Conservation (phyloP, 2,329 filamentous ascomycete species). For the Colletotrichum limetticola region DNA sequence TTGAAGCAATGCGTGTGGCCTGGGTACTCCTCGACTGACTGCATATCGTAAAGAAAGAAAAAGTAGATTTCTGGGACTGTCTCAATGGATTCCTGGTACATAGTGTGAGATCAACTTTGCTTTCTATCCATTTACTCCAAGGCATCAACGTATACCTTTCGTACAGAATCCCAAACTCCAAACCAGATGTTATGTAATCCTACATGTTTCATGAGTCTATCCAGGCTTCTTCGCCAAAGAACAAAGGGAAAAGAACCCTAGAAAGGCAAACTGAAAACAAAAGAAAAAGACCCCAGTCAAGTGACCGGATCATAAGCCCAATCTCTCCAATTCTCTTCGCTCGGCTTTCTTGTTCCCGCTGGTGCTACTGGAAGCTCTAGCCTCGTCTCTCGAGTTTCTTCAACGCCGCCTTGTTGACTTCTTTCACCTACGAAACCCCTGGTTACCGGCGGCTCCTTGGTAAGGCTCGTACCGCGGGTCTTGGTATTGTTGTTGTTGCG, state of each 20-base stretch:
- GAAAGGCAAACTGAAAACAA: background rate
- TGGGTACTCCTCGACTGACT: background rate
- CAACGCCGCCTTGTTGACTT: background rate
- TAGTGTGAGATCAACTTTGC: no score
- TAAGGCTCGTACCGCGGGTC: constrained; percentile 8
- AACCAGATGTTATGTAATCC: background rate
- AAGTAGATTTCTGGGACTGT: no score
- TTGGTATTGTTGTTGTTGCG: background rate
- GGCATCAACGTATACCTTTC: background rate
- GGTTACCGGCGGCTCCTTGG: background rate
- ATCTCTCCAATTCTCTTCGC: constrained; percentile 12
- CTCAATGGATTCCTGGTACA: no score
- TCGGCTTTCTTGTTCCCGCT: background rate
- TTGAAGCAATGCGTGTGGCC: background rate
- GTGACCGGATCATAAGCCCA: constrained; percentile 10
- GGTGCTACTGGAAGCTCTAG: background rate
- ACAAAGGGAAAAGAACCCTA: background rate
- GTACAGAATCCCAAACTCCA: background rate
- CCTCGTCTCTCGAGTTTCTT: background rate
- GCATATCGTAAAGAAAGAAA: background rate
- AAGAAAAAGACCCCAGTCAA: background rate
- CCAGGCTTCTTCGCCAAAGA: background rate
- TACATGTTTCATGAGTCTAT: background rate
- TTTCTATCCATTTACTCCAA: background rate
- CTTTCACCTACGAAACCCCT: constrained; percentile 9